These are phyloP conservation scores for Phellopilus nigrolimitatus DNA, from an alignment of 1,284 basidiomycete species.

Conservation along the genomic window DNA sequence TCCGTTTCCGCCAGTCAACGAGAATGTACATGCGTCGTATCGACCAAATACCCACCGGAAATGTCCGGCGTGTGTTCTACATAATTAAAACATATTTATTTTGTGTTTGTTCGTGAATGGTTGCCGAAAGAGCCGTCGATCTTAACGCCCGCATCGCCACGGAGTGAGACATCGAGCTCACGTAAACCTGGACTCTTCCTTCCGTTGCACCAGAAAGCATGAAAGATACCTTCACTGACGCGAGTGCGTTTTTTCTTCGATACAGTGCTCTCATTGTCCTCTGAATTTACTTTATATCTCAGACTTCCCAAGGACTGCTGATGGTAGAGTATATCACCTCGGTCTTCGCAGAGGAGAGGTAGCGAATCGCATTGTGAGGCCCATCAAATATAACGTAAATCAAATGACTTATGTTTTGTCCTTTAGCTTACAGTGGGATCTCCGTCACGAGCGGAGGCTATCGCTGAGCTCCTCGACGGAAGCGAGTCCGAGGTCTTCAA, in stretches of 20 bases:
- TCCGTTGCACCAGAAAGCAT: too few species aligned
- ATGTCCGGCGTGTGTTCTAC: too few species aligned
- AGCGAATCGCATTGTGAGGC: conserved; percentile 72
- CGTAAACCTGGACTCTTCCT: too few species aligned
- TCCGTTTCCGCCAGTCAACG: too few species aligned
- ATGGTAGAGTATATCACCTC: conserved; percentile 74
- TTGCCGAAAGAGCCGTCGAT: too few species aligned
- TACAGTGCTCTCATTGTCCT: conserved; percentile 9
- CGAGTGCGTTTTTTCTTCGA: conserved; percentile 40
- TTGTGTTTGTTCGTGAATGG: too few species aligned
- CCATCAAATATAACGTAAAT: conserved; percentile 2
- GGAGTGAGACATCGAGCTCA: too few species aligned
- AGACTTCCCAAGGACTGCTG: conserved; percentile 74
- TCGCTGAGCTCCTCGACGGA: conserved; percentile 59
- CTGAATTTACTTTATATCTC: conserved; percentile 15
- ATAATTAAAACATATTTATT: too few species aligned
- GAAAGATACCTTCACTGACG: conserved; percentile 56
- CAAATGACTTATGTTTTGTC: conserved; percentile 5
- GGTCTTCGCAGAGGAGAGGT: conserved; percentile 70
- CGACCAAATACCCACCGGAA: too few species aligned
- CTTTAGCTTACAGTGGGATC: conserved; percentile 72
- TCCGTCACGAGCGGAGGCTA: conserved; percentile 58
- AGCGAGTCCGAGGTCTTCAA: conserved; percentile 49
- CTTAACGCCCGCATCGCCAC: too few species aligned
- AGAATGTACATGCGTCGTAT: too few species aligned